These are phyloP conservation scores for Leishmania aethiopica DNA, from an alignment of 208 protist species.

Conservation along the genomic window DNA sequence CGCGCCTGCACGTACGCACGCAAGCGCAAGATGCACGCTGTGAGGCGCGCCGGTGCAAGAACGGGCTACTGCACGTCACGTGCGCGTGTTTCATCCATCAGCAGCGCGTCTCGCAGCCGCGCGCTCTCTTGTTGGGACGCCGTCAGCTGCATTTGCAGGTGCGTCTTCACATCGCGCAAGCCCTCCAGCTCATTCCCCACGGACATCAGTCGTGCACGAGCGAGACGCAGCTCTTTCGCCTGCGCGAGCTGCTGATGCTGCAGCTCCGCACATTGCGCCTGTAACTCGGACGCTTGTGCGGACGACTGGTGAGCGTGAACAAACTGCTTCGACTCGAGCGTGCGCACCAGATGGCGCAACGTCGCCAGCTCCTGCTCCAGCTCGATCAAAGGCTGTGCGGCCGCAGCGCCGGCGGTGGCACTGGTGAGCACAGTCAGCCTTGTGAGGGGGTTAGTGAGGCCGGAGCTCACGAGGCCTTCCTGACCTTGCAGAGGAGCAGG, in stretches of 20 bases:
- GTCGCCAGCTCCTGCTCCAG: constrained; percentile 26
- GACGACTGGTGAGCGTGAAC: constrained; percentile 26
- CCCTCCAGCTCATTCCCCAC: constrained; percentile 23
- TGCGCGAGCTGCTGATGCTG: constrained; percentile 27
- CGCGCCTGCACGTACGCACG: not conserved
- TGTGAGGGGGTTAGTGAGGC: not conserved
- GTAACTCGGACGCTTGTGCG: constrained; percentile 19
- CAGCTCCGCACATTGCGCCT: constrained; percentile 24
- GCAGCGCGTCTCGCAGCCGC: constrained; percentile 38
- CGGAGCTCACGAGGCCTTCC: not conserved
- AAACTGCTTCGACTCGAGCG: constrained; percentile 27
- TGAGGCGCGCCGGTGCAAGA: not conserved
- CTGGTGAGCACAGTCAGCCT: not conserved
- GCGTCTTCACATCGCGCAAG: constrained; percentile 35
- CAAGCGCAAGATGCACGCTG: not conserved
- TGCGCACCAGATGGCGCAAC: constrained; percentile 31
- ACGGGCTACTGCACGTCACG: not conserved
- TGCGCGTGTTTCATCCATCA: not conserved
- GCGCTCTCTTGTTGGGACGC: constrained; percentile 27
- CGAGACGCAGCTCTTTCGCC: constrained; percentile 21
- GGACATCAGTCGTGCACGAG: constrained; percentile 21
- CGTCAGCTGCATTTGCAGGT: constrained; percentile 43
- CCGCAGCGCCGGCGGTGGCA: not conserved
- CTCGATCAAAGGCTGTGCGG: not conserved
- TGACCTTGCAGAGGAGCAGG: not conserved